Percentiles rank a stretch among this genome's conserved stretches.
Conservation (phyloP, 2,329 filamentous ascomycete species). For the Cryphonectria naterciae region DNA sequence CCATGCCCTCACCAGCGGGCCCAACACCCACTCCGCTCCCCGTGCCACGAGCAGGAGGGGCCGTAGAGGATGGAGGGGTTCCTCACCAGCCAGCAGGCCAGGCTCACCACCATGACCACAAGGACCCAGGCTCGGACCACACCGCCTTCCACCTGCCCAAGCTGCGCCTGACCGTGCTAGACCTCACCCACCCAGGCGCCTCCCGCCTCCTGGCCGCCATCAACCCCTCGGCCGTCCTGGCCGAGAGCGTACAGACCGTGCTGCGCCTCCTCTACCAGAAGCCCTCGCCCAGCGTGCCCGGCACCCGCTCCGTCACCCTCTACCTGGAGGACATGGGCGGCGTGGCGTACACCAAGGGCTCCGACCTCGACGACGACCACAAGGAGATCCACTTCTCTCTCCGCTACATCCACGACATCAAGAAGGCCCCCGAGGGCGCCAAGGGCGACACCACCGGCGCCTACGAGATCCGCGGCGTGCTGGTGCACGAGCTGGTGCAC, state of each 20-base stretch:
- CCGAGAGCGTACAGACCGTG: conserved; percentile 68
- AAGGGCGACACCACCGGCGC: conserved; percentile 41
- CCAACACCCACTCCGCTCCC: conserved; percentile 31
- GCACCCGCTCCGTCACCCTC: conserved; percentile 83
- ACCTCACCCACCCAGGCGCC: conserved; percentile 63
- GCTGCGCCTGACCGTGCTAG: conserved; percentile 62
- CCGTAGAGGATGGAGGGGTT: neutral
- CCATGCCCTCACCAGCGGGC: conserved; percentile 29
- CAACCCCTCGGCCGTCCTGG: conserved; percentile 65
- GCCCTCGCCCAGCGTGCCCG: conserved; percentile 6
- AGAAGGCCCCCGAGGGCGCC: conserved; percentile 34
- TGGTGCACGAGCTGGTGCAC: conserved; percentile 93
- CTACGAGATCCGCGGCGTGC: conserved; percentile 77
- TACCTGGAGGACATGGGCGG: conserved; percentile 79
- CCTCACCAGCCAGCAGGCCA: neutral
- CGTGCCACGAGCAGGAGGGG: neutral
- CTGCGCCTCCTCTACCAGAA: conserved; percentile 70
- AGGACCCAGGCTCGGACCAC: neutral
- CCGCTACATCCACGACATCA: conserved; percentile 66
- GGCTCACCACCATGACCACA: conserved; percentile 19
- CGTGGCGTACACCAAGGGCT: conserved; percentile 79
- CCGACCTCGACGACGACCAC: conserved; percentile 28
- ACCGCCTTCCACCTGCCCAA: conserved; percentile 52
- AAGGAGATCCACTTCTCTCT: conserved; percentile 66
- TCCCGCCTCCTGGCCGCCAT: conserved; percentile 69